Evolutionary conservation across 257 asterid species (phyloP).

Genomic region (Solanum lycopersicoides): DNA sequence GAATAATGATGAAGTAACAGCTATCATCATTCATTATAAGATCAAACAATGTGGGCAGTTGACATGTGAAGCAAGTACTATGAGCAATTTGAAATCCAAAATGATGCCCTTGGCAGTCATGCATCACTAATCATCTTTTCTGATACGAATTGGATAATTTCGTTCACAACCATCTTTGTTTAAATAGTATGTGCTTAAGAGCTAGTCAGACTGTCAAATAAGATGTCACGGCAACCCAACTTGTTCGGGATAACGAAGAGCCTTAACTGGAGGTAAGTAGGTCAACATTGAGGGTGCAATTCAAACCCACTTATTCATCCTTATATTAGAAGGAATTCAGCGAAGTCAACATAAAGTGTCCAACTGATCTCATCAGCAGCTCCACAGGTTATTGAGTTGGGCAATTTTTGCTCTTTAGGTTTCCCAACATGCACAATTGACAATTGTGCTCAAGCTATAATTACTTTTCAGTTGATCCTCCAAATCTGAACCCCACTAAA

Average conservation of each 20-base stretch:
- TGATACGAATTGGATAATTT: neutral
- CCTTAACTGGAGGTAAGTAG: neutral
- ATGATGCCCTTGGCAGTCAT: neutral
- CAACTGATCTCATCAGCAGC: neutral
- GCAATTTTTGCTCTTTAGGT: neutral
- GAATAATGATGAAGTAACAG: neutral
- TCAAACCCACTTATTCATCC: neutral
- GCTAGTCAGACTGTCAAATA: neutral
- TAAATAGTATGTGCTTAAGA: neutral
- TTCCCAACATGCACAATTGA: neutral
- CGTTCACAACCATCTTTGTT: neutral
- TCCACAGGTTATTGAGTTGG: neutral
- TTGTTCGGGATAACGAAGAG: neutral
- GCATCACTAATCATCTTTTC: neutral
- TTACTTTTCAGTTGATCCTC: neutral
- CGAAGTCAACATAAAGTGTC: neutral
- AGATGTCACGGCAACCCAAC: neutral
- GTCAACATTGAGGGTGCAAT: neutral
- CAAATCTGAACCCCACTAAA: neutral
- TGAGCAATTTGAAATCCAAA: neutral
- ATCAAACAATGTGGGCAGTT: neutral
- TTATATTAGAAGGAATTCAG: neutral
- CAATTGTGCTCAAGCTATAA: neutral
- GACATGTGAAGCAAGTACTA: neutral
- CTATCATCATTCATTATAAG: neutral